Evolutionary conservation across 2,329 filamentous ascomycete genomes (phyloP), one percentile per base, ranked within the genome.

Genomic region (Cercospora sojina): DNA sequence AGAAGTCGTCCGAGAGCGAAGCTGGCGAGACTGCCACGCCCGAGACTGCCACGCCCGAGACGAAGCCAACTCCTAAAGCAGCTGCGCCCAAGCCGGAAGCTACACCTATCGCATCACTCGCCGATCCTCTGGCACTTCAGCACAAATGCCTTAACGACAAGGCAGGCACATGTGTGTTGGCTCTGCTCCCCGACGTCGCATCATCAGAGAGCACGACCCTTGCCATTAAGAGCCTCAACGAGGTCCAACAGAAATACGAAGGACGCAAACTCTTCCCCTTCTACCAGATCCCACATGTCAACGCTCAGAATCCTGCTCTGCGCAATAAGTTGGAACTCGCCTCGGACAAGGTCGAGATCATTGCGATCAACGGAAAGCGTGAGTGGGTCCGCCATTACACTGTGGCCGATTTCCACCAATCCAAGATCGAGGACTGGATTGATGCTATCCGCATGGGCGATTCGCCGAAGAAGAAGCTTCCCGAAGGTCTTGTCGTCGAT

Each of bases 371-470:
- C 78, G 90, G 87, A 32, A 92, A 93, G 74, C 88, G 93, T 62
- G 85, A 86, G 49, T 99, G 95, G 95, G 96, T 89, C 87, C 90
- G 90, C 74, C 86, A 85, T 65, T 95, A 91, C 77, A 87, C 85
- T 6, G 78, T 80, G 8, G 77, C 80, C 16, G 88, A 88, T 53
- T 86, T 85, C 63, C 76, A 83, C 25, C 65, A 70, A 6, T 82
- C 85, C 62, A 86, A 84, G 27, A 82, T 99, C 31, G 92, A 97
- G 80, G 82, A 83, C 68, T 99, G 94, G 92, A 87, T 99, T 66
- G 95, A 99, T 75, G 85, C 87, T n/a, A 92, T 98, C 69, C 89
- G 92, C 41, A 85, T 99, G 83, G 92, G 93, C 61, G 94, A 98
- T 76, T 91, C 92, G 2, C 81, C 85, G 66, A 97, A 94, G 84